Base-by-base conservation (phyloP, 78 protist genomes). In the Dictyostelium firmibasis region DNA sequence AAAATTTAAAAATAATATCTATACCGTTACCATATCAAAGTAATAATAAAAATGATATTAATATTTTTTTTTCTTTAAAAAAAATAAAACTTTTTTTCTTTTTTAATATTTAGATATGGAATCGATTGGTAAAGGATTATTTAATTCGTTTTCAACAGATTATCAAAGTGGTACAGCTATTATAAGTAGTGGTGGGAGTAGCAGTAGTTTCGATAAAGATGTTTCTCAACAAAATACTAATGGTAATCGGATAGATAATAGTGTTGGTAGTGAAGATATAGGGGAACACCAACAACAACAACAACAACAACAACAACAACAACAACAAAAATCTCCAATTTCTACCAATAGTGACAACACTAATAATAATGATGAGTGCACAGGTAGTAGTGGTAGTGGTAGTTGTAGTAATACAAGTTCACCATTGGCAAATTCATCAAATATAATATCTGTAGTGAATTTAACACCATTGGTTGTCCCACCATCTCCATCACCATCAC, bases 371-470 rank as follows among this genome's bases (percentile, higher is more conserved):
- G 62, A 50, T 50, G 62, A 50, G 16, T 50, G n/a, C 14, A 50
- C 62, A 50, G 74, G 74, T 64, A n/a, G 74, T 20, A 64, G 74
- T 64, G 31, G 74, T 64, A 8, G 74, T 25, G 74, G 33, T 25
- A 64, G 33, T 64, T 25, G 74, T 20, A 64, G 74, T 64, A 64
- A 64, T 25, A 64, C 74, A 25, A 20, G 14, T 25, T 64, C 74
- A 64, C 74, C 74, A 64, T 64, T 64, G 8, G 25, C 74, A 64
- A 64, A 64, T 64, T 64, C 74, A 64, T 64, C 74, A 64, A 64
- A 64, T 64, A 25, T 64, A 64, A 64, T 64, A 64, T 9, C 74
- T 25, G 31, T 64, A 3, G 74, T 25, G 31, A 64, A 64, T 64
- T 64, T 64, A 64, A 64, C 33, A 27, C 74, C 74, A 27, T 8